Base-by-base conservation (phyloP, 345 rosid species). In the Brassica nigra region DNA sequence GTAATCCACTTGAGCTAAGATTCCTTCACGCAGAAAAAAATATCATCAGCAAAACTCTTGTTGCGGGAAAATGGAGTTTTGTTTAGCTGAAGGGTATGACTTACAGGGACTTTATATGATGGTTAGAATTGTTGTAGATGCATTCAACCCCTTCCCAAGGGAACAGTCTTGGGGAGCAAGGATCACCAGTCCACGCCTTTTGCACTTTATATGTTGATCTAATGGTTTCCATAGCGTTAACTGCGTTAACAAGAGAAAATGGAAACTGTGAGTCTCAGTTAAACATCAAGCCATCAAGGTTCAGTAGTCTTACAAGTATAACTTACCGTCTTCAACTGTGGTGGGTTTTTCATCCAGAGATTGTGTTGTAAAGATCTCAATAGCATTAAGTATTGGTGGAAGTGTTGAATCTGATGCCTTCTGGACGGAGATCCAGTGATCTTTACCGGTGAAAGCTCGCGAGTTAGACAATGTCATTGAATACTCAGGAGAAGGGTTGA, bases 111-210 rank as follows among this genome's bases (percentile, higher is more conserved):
- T 80, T 77, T 62, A 89, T 88, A 9, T 76, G 83, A 23, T 76
- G 57, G 28, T 61, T 57, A 18, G 74, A 71, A 70, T 10, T 66
- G 42, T 37, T 80, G 55, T 52, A 75, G 73, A 69, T 84, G 82
- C 90, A 89, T 70, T 62, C 62, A 20, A 89, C 23, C 78, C 93
- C 87, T 47, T 86, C 86, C 91, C 90, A 88, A 54, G 73, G 62
- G 71, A 68, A 89, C 10, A 28, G 78, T 54, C 66, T 78, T 49
- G 91, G 93, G 14, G 78, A 72, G 76, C 91, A 86, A 64, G 91
- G 91, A 83, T 89, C 93, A 55, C 93, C 91, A 39, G 67, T 83
- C 93, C 89, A 89, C 12, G 64, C 62, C 42, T 81, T 82, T 11
- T 57, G 83, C 65, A 86, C 81, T 72, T 78, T 79, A 67, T 84